Evolutionary conservation across 2,329 filamentous ascomycete genomes (phyloP), one percentile per base, ranked within the genome.

Genomic region (Malbranchea cinnamomea): DNA sequence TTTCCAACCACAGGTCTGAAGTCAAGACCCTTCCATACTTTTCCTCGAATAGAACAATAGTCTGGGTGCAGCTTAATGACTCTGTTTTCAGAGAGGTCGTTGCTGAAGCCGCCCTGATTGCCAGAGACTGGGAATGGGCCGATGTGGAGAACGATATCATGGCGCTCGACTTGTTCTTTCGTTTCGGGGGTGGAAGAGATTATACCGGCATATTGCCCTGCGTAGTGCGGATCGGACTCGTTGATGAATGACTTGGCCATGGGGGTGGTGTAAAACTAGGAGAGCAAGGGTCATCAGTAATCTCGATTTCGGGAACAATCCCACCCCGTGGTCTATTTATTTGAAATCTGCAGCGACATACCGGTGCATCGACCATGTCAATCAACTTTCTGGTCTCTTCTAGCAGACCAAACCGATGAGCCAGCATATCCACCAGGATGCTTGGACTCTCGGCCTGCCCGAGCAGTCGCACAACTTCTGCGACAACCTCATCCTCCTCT

Each of bases 71-170:
- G 21, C 20, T 36, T 29, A 12, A 38, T 36, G 9, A 36, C 13
- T 16, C 28, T 34, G 16, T 38, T 31, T n/a, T 23, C 26, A 4
- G 34, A 26, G 4, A 38, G 28, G 9, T 34, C 16, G n/a, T 29
- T 27, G n/a, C 33, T 36, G 25, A 38, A 38, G 16, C 37, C 37
- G n/a, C 37, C 37, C 4, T 33, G 36, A 25, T 38, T 38, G 8
- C 25, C 31, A 12, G 27, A 27, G 11, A 36, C 29, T 6, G 26
- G 34, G 23, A 36, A 38, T 4, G 28, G 30, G 2, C 37, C 37
- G 26, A 36, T 14, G 16, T 38, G 34, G 4, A 38, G 13, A 15
- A 38, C 30, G n/a, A 31, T 19, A 26, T 38, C 37, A 13, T 36
- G 34, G n/a, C 12, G 14, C 25, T 38, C 37, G 11, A 30, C 28